phyloP scores from a whole-genome alignment of 2,329 filamentous ascomycete species.

The Sarocladium kiliense region DNA sequence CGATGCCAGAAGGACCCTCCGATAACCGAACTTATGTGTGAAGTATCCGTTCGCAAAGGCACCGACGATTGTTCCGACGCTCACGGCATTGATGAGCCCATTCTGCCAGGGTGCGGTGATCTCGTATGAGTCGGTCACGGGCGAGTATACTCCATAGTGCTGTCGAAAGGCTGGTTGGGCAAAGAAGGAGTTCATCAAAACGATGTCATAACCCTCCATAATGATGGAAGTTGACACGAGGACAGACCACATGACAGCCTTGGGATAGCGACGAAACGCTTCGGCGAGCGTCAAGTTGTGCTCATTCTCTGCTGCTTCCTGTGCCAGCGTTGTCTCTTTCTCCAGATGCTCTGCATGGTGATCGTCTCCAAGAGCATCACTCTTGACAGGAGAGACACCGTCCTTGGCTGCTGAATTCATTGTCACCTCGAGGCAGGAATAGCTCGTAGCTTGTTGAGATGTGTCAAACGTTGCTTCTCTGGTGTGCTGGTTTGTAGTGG shows the following conservation, averaged over 20 bases:
- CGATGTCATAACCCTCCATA: conserved; percentile 38
- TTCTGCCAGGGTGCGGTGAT: conserved; percentile 46
- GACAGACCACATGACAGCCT: conserved; percentile 32
- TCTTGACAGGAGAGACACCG: background rate
- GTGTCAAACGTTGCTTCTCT: too few species aligned
- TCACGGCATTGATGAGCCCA: conserved; percentile 36
- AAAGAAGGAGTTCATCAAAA: conserved; percentile 30
- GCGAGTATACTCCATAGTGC: conserved; percentile 14
- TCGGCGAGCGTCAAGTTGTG: conserved; percentile 21
- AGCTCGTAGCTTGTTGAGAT: too few species aligned
- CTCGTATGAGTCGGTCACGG: conserved; percentile 20
- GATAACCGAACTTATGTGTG: conserved; percentile 36
- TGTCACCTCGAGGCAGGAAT: background rate
- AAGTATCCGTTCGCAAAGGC: conserved; percentile 41
- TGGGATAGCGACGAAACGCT: conserved; percentile 25
- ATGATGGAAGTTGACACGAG: conserved; percentile 31
- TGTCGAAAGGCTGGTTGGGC: conserved; percentile 26
- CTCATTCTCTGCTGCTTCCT: conserved; percentile 15
- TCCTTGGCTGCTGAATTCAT: background rate
- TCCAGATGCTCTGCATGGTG: conserved; percentile 1
- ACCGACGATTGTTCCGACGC: conserved; percentile 43
- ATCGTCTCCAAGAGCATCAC: background rate
- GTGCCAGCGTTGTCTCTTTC: conserved; percentile 11
- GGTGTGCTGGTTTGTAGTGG: too few species aligned
- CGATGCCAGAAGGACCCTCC: conserved; percentile 37